Base-by-base conservation (phyloP, 2,329 filamentous ascomycete species). In the Colletotrichum camelliae region DNA sequence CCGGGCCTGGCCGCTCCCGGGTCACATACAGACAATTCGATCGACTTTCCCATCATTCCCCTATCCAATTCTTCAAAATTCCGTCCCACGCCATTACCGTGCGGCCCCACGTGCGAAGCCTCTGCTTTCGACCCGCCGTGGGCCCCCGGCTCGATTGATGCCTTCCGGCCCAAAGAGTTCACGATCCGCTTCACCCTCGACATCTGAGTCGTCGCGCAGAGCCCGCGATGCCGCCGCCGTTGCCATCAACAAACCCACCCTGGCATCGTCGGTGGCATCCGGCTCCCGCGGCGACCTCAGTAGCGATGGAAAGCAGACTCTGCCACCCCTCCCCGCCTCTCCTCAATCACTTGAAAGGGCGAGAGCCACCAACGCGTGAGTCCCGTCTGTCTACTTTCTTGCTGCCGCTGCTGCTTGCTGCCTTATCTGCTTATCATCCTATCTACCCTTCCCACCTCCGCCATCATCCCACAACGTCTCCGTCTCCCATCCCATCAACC, bases 81-180 rank as follows among this genome's bases (percentile, higher is more conserved):
- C 67, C 37, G n/a, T 70, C 67, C 37, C 62, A 37, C 10, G 33
- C 37, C 6, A n/a, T 71, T 43, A 37, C 64, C 64, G 73, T 48
- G 62, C 72, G 52, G 29, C 39, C 72, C 52, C 64, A 48, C 57
- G 73, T 58, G 57, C 64, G 70, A 18, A 15, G 43, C 58, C 43
- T 65, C 33, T 61, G 69, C 27, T 13, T 67, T 55, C 35, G 43
- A 57, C 35, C 70, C 35, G 64, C 64, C 15, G 31, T 62, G 43
- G 70, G 73, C 64, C 73, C 67, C 35, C 70, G 70, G 57, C 73
- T 58, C 73, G 64, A 64, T 75, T 75, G 73, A 75, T 75, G 73
- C 70, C 73, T 75, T 75, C 70, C 70, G 73, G 70, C 73, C 70
- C 58, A 27, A 48, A 64, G 31, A 73, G 70, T 35, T 33, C 73